Base-by-base conservation (phyloP, 2,329 filamentous ascomycete species). In the Cordyceps fumosorosea region DNA sequence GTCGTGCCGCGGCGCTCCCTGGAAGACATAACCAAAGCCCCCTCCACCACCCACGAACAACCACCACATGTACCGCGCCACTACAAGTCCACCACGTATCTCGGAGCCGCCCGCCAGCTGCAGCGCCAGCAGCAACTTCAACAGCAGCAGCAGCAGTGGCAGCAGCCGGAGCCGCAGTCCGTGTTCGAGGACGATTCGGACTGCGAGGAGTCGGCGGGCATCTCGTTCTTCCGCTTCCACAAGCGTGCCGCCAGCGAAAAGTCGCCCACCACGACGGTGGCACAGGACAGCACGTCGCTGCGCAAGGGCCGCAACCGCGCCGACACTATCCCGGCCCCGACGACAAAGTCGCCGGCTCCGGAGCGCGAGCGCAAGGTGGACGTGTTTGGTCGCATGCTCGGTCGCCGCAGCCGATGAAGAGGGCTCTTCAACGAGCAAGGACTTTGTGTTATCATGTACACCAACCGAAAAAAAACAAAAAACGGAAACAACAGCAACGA, bases 101-200 rank as follows among this genome's bases (percentile, higher is more conserved):
- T 69, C 45, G 66, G 67, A 65, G 62, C 67, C 7, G 64, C 67
- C 18, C 45, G 54, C 12, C 45, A 53, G 20, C 60, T 53, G 24
- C 40, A 69, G 20, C 69, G 69, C 52, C 52, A 52, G 40, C 63
- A 69, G 37, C 65, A 68, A 50, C 60, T 64, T 53, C 66, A 67
- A 6, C 62, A 66, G 29, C 58, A 65, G 60, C 67, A 67, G 5
- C 61, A 67, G 5, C 61, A 66, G 26, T 26, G 68, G 5, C 62
- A 66, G 26, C 40, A 69, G n/a, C 65, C 68, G 11, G 69, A 75
- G 47, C 67, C 67, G 14, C 65, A 66, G n/a, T 82, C 80, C 2
- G 76, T 82, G 26, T 83, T 83, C 64, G 80, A 82, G 50, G 66
- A 74, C 16, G 79, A 82, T 67, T 77, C 77, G 4, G 79, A 82